phyloP scores from a whole-genome alignment of 2,329 filamentous ascomycete genomes.

The Tolypocladium tundrense region DNA sequence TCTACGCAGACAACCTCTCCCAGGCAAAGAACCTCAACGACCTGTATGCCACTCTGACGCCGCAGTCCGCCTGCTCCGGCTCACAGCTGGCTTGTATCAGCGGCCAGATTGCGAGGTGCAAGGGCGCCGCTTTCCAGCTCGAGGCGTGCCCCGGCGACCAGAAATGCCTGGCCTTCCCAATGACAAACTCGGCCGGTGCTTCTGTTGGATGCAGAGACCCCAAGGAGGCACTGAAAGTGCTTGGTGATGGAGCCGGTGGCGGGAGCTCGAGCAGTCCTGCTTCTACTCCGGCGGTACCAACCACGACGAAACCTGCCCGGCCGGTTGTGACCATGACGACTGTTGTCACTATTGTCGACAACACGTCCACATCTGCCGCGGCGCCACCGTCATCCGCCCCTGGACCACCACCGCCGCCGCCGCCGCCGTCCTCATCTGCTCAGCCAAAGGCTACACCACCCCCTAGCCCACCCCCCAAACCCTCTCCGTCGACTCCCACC shows the following conservation, averaged over 20 bases:
- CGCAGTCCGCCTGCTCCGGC: conserved; percentile 33
- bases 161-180: conserved; percentile 44
- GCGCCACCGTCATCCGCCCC: conserved; percentile 1
- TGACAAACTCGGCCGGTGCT: conserved; percentile 36
- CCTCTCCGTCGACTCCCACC: background rate
- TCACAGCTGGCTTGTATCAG: conserved; percentile 43
- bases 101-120: conserved; percentile 38
- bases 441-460: background rate
- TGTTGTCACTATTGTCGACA: conserved; percentile 18
- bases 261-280: background rate
- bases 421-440: background rate
- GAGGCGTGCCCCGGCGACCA: conserved; percentile 21
- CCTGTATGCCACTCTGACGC: conserved; percentile 32
- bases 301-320: conserved; percentile 5
- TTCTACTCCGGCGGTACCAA: background rate
- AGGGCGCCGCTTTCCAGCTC: conserved; percentile 31
- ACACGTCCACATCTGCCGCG: background rate
- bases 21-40: conserved; percentile 35
- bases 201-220: conserved; percentile 36
- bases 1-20: conserved; percentile 34
- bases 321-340: conserved; percentile 19
- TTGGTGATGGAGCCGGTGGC: conserved; percentile 21
- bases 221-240: conserved; percentile 27
- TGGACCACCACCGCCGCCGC: conserved; percentile 5
- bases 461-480: background rate